phyloP scores from a whole-genome alignment of 2,329 filamentous ascomycete species.

The Aspergillus sp. region DNA sequence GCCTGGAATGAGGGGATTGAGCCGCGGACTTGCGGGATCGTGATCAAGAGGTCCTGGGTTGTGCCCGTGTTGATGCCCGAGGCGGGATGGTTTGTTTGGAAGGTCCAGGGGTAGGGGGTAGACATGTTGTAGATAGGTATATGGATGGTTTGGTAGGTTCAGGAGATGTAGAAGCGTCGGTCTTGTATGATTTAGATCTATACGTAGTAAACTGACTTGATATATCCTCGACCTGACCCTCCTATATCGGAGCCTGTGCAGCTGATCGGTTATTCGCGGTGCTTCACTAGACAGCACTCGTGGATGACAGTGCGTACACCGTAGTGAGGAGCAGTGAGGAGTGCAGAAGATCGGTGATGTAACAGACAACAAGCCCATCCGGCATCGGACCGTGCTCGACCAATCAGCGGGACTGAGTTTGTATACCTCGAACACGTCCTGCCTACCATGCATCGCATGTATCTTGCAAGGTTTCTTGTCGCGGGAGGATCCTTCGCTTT shows the following conservation, averaged over 20 bases:
- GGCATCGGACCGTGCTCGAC: neutral
- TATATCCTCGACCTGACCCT: too few relatives aligned
- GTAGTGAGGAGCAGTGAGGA: too few relatives aligned
- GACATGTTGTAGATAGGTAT: neutral
- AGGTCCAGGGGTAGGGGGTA: neutral
- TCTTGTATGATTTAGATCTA: too few relatives aligned
- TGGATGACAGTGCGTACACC: too few relatives aligned
- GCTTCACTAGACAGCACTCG: too few relatives aligned
- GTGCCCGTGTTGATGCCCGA: neutral
- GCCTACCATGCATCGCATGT: too few relatives aligned
- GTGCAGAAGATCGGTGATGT: too few relatives aligned
- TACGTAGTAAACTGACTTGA: too few relatives aligned
- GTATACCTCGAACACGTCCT: too few relatives aligned
- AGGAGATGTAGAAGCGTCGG: too few relatives aligned
- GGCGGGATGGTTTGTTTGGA: neutral
- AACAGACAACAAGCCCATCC: neutral
- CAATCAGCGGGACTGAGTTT: neutral
- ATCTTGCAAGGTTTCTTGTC: too few relatives aligned
- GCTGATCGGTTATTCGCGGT: neutral
- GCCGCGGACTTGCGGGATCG: conserved; percentile 36
- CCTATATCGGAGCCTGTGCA: neutral
- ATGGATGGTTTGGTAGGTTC: neutral
- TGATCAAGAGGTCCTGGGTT: neutral
- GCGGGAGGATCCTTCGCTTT: too few relatives aligned
- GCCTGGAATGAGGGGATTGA: conserved; percentile 40